These are phyloP conservation scores for Exophiala sp. DNA, from an alignment of 2,329 filamentous ascomycete species.

Conservation along the genomic window DNA sequence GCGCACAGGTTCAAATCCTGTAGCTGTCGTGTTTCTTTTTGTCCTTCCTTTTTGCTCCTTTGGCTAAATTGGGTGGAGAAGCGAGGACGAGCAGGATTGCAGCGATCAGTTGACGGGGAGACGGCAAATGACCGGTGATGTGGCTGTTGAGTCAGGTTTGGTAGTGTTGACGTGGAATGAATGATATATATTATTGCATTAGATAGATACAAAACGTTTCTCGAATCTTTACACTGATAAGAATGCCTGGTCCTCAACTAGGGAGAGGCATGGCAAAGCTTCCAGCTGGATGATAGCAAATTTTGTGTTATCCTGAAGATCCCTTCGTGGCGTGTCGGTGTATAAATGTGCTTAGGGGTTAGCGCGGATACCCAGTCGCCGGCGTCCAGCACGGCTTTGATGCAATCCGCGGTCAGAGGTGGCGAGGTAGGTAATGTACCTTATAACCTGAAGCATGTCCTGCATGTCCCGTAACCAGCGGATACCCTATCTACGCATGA, in stretches of 20 bases:
- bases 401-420: too few relatives aligned
- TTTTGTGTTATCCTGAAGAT: not conserved
- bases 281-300: not conserved
- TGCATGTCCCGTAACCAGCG: not conserved
- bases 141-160: too few relatives aligned
- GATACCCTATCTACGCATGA: constrained; percentile 6
- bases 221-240: not conserved
- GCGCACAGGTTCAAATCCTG: constrained; percentile 31
- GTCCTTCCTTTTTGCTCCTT: constrained; percentile 1
- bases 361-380: too few relatives aligned
- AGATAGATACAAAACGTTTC: not conserved
- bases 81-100: not conserved
- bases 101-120: too few relatives aligned
- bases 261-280: not conserved
- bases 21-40: constrained; percentile 24
- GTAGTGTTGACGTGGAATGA: too few relatives aligned
- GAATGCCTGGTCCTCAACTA: not conserved
- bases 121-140: not conserved
- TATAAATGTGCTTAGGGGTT: too few relatives aligned
- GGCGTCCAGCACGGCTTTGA: too few relatives aligned
- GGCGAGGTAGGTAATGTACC: too few relatives aligned
- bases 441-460: not conserved
- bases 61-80: not conserved
- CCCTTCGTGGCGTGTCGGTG: too few relatives aligned
- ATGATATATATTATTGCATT: not conserved